Conservation (phyloP, 768 basidiomycete species). For the Gelatoporia subvermispora region DNA sequence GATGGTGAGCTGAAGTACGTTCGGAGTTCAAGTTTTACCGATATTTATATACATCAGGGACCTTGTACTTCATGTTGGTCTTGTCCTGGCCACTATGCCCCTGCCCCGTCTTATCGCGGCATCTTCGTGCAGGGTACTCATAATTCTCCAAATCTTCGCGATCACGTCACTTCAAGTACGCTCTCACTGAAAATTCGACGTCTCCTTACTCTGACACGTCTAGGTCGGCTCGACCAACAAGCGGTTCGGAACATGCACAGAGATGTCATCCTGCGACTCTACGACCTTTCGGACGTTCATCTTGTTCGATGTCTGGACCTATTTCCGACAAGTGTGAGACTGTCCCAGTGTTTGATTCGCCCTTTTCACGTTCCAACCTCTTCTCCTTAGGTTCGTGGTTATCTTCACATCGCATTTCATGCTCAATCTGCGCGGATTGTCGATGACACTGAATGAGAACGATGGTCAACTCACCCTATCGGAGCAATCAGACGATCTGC, state of each 20-base stretch:
- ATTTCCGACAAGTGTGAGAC: conserved; percentile 13
- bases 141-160: conserved; percentile 8
- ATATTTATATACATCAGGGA: not conserved
- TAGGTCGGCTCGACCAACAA: conserved; percentile 7
- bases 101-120: not conserved
- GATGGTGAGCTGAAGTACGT: conserved; percentile 4
- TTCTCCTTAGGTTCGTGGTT: conserved; percentile 7
- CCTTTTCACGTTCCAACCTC: not conserved
- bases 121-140: not conserved
- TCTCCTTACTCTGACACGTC: not conserved
- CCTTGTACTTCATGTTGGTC: conserved; percentile 11
- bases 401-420: conserved; percentile 13
- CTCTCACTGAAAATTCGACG: too few relatives aligned
- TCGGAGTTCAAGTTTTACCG: too few relatives aligned
- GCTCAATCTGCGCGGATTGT: conserved; percentile 12
- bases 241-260: too few relatives aligned
- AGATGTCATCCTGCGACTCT: not conserved
- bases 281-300: conserved; percentile 2
- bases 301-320: conserved; percentile 11
- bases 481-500: not conserved
- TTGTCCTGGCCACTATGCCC: not conserved
- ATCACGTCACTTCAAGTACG: conserved; percentile 6
- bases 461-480: not conserved
- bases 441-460: not conserved
- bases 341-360: not conserved